A percentile compares a stretch with the other conserved stretches of the same genome.
Evolutionary conservation across 768 basidiomycete species (phyloP).

Genomic region (Mrakia frigida): DNA sequence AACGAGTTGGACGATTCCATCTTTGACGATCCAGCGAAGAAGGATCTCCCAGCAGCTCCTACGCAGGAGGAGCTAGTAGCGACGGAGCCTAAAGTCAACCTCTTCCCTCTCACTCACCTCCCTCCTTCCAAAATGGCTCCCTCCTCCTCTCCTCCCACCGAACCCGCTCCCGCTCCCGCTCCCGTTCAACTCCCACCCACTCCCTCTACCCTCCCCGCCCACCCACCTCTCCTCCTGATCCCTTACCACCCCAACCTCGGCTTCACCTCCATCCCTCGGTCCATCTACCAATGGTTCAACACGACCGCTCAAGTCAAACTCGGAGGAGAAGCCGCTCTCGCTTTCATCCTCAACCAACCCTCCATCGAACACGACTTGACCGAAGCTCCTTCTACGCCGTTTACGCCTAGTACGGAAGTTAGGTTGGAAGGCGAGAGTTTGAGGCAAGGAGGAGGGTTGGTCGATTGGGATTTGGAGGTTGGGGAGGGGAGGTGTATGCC

Average conservation of each 20-base stretch:
- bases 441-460: slow-evolving; percentile 13
- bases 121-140: neutral
- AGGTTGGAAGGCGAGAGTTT: neutral
- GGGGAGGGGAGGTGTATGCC: slow-evolving; percentile 8
- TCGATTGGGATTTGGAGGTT: slow-evolving; percentile 13
- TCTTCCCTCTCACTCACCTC: slow-evolving; percentile 25
- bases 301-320: slow-evolving; percentile 5
- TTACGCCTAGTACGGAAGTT: neutral
- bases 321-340: slow-evolving; percentile 31
- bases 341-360: slow-evolving; percentile 25
- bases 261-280: slow-evolving; percentile 31
- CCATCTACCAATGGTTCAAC: slow-evolving; percentile 32
- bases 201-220: slow-evolving; percentile 23
- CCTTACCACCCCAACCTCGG: slow-evolving; percentile 31
- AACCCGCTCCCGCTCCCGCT: neutral
- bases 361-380: neutral
- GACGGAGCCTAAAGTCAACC: slow-evolving; percentile 3
- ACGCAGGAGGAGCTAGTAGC: neutral
- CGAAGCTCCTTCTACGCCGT: neutral
- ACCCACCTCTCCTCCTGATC: slow-evolving; percentile 25
- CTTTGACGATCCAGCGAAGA: slow-evolving; percentile 60
- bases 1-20: slow-evolving; percentile 62
- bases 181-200: slow-evolving; percentile 9
- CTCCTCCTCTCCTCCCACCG: neutral
- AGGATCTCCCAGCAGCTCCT: neutral